Base-by-base conservation (phyloP, 257 asterid genomes). In the Rauvolfia tetraphylla region DNA sequence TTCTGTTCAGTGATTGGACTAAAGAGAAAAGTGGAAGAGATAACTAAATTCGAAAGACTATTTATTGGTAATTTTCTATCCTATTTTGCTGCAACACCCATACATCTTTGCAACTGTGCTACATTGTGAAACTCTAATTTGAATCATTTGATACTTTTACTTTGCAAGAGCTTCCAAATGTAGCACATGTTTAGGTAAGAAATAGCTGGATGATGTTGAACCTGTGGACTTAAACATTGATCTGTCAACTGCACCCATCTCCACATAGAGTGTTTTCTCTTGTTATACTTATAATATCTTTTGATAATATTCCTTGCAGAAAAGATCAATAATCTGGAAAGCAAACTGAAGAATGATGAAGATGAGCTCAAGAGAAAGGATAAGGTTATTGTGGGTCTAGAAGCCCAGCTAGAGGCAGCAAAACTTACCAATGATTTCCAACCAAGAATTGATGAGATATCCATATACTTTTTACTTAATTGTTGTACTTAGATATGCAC, bases 1-100 rank as follows among this genome's bases (percentile, higher is more conserved):
- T 69, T 79, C 63, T 46, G 25, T 76, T 39, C 85, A 82, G 88
- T 82, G 71, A 68, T 73, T 38, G 76, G 68, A 62, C 46, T 85
- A 74, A 83, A 76, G 87, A 77, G 79, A 54, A 85, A 83, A 76
- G 27, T 83, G 56, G 84, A 83, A 29, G 87, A 81, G 84, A 80
- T 83, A 71, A 73, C 80, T 58, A 74, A 85, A 13, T 77, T 82
- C 65, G 84, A 85, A 71, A 74, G 62, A 22, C 77, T 81, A 72
- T 83, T 85, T 63, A 23, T 85, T 20, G 85, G 89, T 85, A 79
- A 79, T 65, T 68, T 56, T 17, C 70, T 13, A 15, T 68, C 76
- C 62, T 68, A 15, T 1, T 57, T 53, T 62, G 20, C 74, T 59
- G 48, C 71, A 34, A 22, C 25, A 36, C 22, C 27, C 7, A 66